These are phyloP conservation scores for Phytophthora palmivora DNA, from an alignment of 352 stramenopile species.

Conservation along the genomic window DNA sequence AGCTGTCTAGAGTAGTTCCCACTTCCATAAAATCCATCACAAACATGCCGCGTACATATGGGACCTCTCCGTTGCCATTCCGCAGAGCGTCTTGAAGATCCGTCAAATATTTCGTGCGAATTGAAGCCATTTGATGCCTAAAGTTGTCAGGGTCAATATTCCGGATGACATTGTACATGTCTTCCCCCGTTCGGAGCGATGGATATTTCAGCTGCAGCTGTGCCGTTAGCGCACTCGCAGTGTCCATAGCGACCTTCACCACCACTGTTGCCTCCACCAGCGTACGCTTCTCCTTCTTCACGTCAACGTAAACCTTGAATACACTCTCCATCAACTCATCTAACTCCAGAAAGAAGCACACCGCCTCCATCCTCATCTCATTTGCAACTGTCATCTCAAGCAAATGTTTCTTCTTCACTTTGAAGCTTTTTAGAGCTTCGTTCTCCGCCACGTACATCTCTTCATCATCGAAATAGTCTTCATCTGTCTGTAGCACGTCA, in stretches of 20 bases:
- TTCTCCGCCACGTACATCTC: background rate
- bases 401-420: slow-evolving; percentile 13
- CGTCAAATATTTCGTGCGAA: slow-evolving; percentile 6
- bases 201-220: slow-evolving; percentile 35
- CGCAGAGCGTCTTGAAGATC: background rate
- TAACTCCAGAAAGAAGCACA: slow-evolving; percentile 37
- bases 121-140: slow-evolving; percentile 3
- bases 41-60: slow-evolving; percentile 30
- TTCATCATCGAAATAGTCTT: slow-evolving; percentile 13
- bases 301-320: slow-evolving; percentile 25
- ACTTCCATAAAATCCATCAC: slow-evolving; percentile 26
- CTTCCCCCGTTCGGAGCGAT: slow-evolving; percentile 11
- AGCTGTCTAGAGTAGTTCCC: slow-evolving; percentile 21
- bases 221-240: slow-evolving; percentile 11
- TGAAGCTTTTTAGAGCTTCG: background rate
- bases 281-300: slow-evolving; percentile 38
- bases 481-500: slow-evolving; percentile 2
- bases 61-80: slow-evolving; percentile 8
- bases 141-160: slow-evolving; percentile 6
- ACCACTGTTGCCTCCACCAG: slow-evolving; percentile 42
- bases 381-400: slow-evolving; percentile 34
- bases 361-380: slow-evolving; percentile 30
- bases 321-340: slow-evolving; percentile 27
- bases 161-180: background rate
- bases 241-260: slow-evolving; percentile 31